These are phyloP conservation scores for Eimeria sp. DNA, from an alignment of 169 alveolate species.

Conservation along the genomic window DNA sequence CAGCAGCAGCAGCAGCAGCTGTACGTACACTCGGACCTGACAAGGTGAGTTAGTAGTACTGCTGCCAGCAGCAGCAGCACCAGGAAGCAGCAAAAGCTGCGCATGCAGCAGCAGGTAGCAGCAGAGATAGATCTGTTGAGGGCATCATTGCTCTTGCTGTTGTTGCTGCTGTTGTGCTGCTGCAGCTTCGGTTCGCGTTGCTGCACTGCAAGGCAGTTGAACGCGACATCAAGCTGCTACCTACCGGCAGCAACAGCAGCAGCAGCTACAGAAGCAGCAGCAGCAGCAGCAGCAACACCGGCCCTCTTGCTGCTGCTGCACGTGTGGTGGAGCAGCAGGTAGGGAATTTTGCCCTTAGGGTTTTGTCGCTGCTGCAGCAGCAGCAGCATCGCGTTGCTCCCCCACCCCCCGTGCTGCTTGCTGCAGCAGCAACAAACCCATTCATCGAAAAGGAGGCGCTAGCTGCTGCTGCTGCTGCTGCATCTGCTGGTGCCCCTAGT, in stretches of 20 bases:
- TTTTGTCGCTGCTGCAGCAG: slow-evolving; percentile 41
- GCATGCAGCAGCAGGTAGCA: not conserved
- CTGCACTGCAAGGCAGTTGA: slow-evolving; percentile 44
- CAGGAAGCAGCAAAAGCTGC: not conserved
- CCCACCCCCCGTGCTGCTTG: not conserved
- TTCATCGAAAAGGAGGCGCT: not conserved
- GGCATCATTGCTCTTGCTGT: not conserved
- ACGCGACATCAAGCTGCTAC: not conserved
- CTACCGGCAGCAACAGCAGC: not conserved
- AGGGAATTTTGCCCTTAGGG: not conserved
- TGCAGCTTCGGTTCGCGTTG: slow-evolving; percentile 55
- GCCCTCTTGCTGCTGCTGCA: slow-evolving; percentile 19
- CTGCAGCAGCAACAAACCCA: slow-evolving; percentile 6
- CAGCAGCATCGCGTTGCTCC: slow-evolving; percentile 9
- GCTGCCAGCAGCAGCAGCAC: slow-evolving; percentile 20
- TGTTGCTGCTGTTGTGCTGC: not conserved
- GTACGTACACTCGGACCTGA: slow-evolving; percentile 19
- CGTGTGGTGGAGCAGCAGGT: slow-evolving; percentile 1
- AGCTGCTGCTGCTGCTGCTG: not conserved
- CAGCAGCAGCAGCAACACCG: slow-evolving; percentile 2
- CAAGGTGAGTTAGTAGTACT: not conserved
- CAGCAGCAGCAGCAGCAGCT: slow-evolving; percentile 44
- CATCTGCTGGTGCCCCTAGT: not conserved
- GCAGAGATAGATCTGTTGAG: not conserved
- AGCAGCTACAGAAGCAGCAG: not conserved